Evolutionary conservation across 768 basidiomycete species (phyloP), one percentile per base, ranked within the genome.

Genomic region (Phylloporus scabripes): DNA sequence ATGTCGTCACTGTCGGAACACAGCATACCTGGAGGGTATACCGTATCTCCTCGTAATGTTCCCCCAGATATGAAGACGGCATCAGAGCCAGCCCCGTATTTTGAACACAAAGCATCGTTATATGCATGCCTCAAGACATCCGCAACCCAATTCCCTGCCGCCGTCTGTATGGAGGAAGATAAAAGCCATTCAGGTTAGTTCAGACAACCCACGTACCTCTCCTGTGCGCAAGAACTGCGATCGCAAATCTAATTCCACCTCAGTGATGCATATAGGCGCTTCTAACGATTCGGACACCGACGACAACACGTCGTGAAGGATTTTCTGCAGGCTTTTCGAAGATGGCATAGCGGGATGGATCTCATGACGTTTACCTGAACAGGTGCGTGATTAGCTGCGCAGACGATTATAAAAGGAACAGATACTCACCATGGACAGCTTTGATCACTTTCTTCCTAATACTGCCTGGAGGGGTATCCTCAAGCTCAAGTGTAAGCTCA

Each of bases 41-140:
- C 71, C 1, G 86, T 85, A 62, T 95, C 92, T 5, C 92, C 92
- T 42, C 92, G 80, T 38, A 93, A 69, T 1, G 89, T 91, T 7
- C 92, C 92, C 20, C 85, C 86, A 56, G 82, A 86, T 23, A 93
- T 79, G 46, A 95, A 73, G 9, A 88, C 88, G 0, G 82, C 88
- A 60, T 94, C 89, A 1, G 88, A 80, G 2, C 81, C 88, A 10
- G 75, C 79, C 45, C 72, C 73, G 18, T 73, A 80, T 57, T 79
- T 74, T 57, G 81, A 66, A 42, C 74, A 76, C 23, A 84, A 69
- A 0, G 77, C 74, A 48, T 86, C 85, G 49, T 91, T 87, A 55
- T 91, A 96, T 0, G 87, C 80, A 64, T 92, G 87, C 54, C 86
- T 71, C 36, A 91, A 64, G 31, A 93, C 79, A 64, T 95, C 92